These are phyloP conservation scores for Phoma sp. DNA, from an alignment of 2,329 filamentous ascomycete species.

Conservation along the genomic window DNA sequence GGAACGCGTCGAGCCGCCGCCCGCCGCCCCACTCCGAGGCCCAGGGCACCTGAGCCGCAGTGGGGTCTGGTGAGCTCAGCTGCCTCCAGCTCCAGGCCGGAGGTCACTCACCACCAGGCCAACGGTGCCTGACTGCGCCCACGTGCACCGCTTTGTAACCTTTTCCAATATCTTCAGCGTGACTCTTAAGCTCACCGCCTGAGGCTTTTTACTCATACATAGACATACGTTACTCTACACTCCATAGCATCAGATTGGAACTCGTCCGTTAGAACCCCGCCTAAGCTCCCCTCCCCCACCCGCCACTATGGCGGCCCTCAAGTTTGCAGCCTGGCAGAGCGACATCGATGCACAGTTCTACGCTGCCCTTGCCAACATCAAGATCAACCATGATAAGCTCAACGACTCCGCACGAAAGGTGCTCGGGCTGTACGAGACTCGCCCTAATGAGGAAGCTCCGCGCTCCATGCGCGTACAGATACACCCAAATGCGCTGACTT, in stretches of 20 bases:
- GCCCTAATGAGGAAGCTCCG: constrained; percentile 70
- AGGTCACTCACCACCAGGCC: constrained; percentile 30
- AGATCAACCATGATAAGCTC: constrained; percentile 96
- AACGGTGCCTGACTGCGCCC: constrained; percentile 28
- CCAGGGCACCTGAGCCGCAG: not conserved
- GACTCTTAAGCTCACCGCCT: constrained; percentile 25
- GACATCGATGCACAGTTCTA: constrained; percentile 97
- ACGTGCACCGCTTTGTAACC: constrained; percentile 26
- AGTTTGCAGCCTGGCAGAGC: constrained; percentile 89
- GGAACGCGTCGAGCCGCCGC: constrained; percentile 28
- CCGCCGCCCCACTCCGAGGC: constrained; percentile 15
- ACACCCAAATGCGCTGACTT: constrained; percentile 82
- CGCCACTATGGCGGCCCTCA: constrained; percentile 55
- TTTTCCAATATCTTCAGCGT: constrained; percentile 10
- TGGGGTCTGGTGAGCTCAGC: constrained; percentile 5
- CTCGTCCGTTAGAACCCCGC: not conserved
- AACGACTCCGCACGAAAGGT: constrained; percentile 89
- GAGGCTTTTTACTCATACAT: not conserved
- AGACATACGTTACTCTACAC: not conserved
- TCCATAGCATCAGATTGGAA: not conserved
- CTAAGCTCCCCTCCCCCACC: not conserved
- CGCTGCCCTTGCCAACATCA: constrained; percentile 85
- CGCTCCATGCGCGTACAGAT: constrained; percentile 90
- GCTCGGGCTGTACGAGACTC: constrained; percentile 87
- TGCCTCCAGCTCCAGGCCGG: constrained; percentile 22